A percentile compares a stretch with the other conserved stretches of the same genome.
phyloP scores from a whole-genome alignment of 148 eudicot genomes.

The Chenopodium quinoa region DNA sequence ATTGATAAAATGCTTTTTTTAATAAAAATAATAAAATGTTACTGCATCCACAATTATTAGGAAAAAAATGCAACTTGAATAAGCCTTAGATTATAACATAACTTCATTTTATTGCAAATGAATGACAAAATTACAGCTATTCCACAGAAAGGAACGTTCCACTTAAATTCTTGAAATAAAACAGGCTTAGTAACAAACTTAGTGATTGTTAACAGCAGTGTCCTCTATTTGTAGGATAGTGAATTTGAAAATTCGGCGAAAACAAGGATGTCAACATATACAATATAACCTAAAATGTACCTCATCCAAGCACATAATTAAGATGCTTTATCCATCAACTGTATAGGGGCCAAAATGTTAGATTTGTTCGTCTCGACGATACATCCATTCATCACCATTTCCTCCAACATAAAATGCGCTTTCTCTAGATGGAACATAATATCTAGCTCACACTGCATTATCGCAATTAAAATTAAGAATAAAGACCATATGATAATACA shows the following conservation, averaged over 20 bases:
- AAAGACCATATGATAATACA: neutral
- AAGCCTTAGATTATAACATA: no score
- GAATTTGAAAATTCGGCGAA: neutral
- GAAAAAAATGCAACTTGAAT: no score
- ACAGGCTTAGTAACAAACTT: neutral
- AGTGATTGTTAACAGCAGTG: neutral
- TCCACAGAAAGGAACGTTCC: neutral
- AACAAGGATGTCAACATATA: conserved; percentile 12
- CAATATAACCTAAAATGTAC: conserved; percentile 10
- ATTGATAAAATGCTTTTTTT: no score
- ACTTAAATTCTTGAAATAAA: neutral
- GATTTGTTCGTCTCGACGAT: conserved; percentile 93
- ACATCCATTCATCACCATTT: conserved; percentile 99
- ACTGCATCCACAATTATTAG: no score
- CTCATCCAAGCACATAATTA: conserved; percentile 27
- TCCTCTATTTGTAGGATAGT: neutral
- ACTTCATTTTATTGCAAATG: neutral
- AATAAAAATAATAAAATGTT: no score
- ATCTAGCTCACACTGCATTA: conserved; percentile 89
- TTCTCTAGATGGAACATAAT: conserved; percentile 99
- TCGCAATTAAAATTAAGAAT: conserved; percentile 3
- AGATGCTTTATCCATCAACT: conserved; percentile 88
- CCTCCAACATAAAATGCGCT: conserved; percentile 99
- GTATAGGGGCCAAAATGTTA: conserved; percentile 85
- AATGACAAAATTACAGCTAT: conserved; percentile 10